These are phyloP conservation scores for Larix kaempferi DNA, from an alignment of 75 land plant species.

Conservation along the genomic window DNA sequence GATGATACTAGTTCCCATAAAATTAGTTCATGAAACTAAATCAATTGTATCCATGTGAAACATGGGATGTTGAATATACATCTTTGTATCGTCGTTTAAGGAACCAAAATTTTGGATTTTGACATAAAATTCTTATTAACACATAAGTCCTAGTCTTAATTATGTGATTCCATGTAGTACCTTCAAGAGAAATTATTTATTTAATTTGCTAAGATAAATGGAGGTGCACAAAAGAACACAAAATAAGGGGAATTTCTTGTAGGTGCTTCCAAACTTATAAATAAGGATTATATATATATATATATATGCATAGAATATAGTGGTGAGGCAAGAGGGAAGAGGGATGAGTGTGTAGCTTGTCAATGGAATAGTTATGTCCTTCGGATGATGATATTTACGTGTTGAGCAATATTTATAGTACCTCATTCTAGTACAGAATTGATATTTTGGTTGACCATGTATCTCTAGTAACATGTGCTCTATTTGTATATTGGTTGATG, in stretches of 20 bases:
- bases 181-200: background rate
- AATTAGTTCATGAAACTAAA: too few relatives aligned
- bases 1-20: background rate
- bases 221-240: background rate
- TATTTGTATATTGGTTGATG: conserved; percentile 39
- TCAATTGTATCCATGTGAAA: too few relatives aligned
- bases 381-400: conserved; percentile 81
- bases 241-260: background rate
- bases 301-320: conserved; percentile 52
- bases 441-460: conserved; percentile 65
- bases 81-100: too few relatives aligned
- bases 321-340: conserved; percentile 58
- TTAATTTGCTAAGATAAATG: background rate
- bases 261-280: background rate
- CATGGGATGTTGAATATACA: too few relatives aligned
- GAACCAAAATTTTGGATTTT: too few relatives aligned
- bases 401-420: conserved; percentile 65
- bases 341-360: conserved; percentile 42
- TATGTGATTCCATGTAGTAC: too few relatives aligned
- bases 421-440: conserved; percentile 69
- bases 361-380: conserved; percentile 40
- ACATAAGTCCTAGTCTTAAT: too few relatives aligned
- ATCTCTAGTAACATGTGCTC: conserved; percentile 38
- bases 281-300: background rate
- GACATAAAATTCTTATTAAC: too few relatives aligned